phyloP scores from a whole-genome alignment of 2,329 filamentous ascomycete genomes.

The Grosmannia clavigera region DNA sequence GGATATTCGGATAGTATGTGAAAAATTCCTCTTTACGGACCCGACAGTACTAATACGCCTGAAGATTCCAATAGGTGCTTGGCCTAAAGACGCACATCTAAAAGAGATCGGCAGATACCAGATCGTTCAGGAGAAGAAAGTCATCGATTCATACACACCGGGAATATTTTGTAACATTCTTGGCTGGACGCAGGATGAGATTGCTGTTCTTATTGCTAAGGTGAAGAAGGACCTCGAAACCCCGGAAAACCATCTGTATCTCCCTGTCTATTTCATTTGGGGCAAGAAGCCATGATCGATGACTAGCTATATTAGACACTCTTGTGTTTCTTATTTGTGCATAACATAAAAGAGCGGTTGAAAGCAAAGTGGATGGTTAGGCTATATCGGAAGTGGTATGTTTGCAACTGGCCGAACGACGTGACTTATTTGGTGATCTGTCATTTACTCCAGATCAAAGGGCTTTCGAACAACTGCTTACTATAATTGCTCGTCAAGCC shows the following conservation, averaged over 20 bases:
- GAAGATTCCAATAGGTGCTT: conserved; percentile 17
- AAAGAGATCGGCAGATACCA: conserved; percentile 5
- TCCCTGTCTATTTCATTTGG: conserved; percentile 2
- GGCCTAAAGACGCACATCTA: conserved; percentile 11
- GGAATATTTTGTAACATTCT: conserved; percentile 12
- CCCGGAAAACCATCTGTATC: conserved; percentile 6
- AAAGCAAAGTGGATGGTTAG: too few relatives aligned
- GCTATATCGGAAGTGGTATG: too few relatives aligned
- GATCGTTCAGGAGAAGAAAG: background rate
- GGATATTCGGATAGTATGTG: background rate
- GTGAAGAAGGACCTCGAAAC: conserved; percentile 7
- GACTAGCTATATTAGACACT: too few relatives aligned
- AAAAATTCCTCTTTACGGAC: background rate
- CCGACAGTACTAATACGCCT: background rate
- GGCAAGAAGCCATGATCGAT: background rate
- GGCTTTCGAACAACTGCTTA: too few relatives aligned
- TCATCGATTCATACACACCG: conserved; percentile 2
- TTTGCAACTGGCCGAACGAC: too few relatives aligned
- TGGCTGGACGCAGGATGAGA: conserved; percentile 8
- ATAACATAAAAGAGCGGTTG: too few relatives aligned
- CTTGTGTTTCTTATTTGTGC: too few relatives aligned
- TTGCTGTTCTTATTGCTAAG: conserved; percentile 7
- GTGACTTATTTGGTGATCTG: too few relatives aligned
- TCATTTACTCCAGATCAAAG: too few relatives aligned
- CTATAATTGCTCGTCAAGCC: too few relatives aligned